phyloP scores from a whole-genome alignment of 345 rosid genomes.

The Pistacia integerrima region DNA sequence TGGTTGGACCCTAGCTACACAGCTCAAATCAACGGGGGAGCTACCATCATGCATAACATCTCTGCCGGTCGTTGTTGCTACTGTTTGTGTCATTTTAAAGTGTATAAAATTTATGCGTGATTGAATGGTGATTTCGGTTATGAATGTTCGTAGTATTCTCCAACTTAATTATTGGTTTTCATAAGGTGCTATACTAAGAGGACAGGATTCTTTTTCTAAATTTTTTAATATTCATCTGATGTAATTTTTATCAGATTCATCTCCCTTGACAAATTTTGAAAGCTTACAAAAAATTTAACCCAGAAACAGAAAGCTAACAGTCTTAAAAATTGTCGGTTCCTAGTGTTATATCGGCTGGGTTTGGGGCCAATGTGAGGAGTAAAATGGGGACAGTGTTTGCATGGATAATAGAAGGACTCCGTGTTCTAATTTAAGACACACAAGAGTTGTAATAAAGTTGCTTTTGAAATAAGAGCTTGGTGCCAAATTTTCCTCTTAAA shows the following conservation, averaged over 20 bases:
- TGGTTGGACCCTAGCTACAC: too few species aligned
- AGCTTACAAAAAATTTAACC: too few species aligned
- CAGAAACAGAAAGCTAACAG: too few species aligned
- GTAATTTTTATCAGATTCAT: too few species aligned
- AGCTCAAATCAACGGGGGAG: too few species aligned
- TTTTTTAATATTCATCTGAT: too few species aligned
- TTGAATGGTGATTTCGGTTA: background rate
- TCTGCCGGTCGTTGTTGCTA: background rate
- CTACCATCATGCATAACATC: too few species aligned
- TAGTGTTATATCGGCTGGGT: background rate
- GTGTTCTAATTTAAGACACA: constrained; percentile 50
- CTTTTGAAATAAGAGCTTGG: too few species aligned
- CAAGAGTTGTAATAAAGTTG: background rate
- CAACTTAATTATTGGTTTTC: background rate
- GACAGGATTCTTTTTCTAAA: too few species aligned
- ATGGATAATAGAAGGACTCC: constrained; percentile 43
- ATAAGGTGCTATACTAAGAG: too few species aligned
- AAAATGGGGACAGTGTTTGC: constrained; percentile 23
- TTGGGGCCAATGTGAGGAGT: background rate
- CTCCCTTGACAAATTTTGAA: too few species aligned
- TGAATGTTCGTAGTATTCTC: background rate
- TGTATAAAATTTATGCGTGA: background rate
- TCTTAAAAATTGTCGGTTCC: background rate
- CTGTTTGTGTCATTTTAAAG: background rate
- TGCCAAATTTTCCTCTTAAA: too few species aligned